Evolutionary conservation across 2,329 filamentous ascomycete genomes (phyloP), one percentile per base, ranked within the genome.

Genomic region (Botrytis galanthina): DNA sequence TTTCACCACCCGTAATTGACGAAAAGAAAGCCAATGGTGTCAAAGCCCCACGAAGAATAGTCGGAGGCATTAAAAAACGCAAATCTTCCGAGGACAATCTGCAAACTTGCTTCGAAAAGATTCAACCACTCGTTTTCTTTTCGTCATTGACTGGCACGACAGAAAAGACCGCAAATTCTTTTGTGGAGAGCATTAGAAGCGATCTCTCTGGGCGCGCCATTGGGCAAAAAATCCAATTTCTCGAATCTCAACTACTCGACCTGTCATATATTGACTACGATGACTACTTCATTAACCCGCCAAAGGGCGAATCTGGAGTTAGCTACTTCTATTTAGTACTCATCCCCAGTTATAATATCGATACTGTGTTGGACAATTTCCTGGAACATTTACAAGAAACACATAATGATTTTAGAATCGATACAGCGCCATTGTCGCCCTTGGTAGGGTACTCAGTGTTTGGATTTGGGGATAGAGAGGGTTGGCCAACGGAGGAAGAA

Each of bases 361-460:
- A 98, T 80, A 95, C 93, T 12, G 92, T 97, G 77, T 89, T 97
- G 77, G 92, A 95, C 80, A 95, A 90, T 26, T 95, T 98, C 81
- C 85, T 98, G 37, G 90, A 93, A 76, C 94, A 97, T 81, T 84
- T 99, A 9, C 87, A 92, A 80, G 95, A 99, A 81, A 98, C 95
- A 0, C 95, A 98, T 81, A 90, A 98, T 83, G 96, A 99, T 82
- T 98, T 98, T 85, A 90, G 95, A 73, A 97, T 99, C 77, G 95
- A 98, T 79, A 97, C 94, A 0, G 91, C 93, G 0, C 92, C 96
- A 0, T 83, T 99, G 64, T 90, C 91, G 0, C 84, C 86, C 1
- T 83, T 98, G 26, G 84, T 95, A 3, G 95, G 95, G 14, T 98
- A 97, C 80, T 93, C 93, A 0, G 94, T 98, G 0, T 98, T 98